These are phyloP conservation scores for Gastrolobium villosum DNA, from an alignment of 306 rosid species.

Conservation along the genomic window DNA sequence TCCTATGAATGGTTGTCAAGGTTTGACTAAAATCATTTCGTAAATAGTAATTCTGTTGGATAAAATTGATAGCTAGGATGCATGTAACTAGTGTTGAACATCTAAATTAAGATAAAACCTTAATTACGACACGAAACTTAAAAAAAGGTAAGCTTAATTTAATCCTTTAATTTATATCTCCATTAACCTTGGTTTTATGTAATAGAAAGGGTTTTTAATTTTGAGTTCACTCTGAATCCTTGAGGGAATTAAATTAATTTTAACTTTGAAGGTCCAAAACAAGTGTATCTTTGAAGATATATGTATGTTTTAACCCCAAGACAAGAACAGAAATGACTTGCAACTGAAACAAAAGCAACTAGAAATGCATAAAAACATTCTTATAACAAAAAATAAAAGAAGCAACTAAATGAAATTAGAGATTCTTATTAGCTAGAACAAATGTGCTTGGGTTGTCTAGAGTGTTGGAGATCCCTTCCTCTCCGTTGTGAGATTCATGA, in stretches of 20 bases:
- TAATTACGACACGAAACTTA: background rate
- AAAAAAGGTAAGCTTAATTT: background rate
- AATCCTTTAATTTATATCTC: too few relatives aligned
- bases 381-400: too few relatives aligned
- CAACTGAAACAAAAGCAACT: background rate
- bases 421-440: background rate
- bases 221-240: too few relatives aligned
- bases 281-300: too few relatives aligned
- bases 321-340: background rate
- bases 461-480: background rate
- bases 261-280: too few relatives aligned
- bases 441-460: background rate
- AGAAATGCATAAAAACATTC: background rate
- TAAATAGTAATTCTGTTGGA: background rate
- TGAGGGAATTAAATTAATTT: too few relatives aligned
- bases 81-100: slow-evolving; percentile 9
- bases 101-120: background rate
- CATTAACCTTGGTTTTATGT: too few relatives aligned
- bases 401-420: background rate
- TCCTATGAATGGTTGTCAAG: background rate
- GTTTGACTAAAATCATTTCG: slow-evolving; percentile 20
- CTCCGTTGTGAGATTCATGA: background rate
- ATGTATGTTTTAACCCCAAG: background rate
- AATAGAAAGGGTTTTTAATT: too few relatives aligned
- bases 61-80: slow-evolving; percentile 4